Evolutionary conservation across 495 filamentous ascomycete species (phyloP).

Genomic region (Penicillium alfredii): DNA sequence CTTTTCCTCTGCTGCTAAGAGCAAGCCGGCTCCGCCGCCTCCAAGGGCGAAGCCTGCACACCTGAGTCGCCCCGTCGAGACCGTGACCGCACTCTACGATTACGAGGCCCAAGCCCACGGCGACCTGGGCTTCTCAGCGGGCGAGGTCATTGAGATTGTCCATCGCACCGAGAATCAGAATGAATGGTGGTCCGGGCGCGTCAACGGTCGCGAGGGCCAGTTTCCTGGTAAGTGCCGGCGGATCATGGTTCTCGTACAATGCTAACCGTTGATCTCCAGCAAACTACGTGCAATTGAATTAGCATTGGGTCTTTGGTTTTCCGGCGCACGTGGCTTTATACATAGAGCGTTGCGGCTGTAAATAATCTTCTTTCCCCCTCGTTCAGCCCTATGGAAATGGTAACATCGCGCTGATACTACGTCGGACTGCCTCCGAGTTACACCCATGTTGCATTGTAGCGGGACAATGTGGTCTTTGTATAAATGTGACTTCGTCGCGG

Average conservation of each 20-base stretch:
- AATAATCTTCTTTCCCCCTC: slow-evolving; percentile 21
- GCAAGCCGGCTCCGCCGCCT: slow-evolving; percentile 85
- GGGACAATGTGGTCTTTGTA: too few species aligned
- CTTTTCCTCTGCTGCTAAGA: slow-evolving; percentile 61
- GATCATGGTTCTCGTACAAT: neutral
- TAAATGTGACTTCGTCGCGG: too few species aligned
- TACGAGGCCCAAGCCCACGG: slow-evolving; percentile 95
- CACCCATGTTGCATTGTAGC: too few species aligned
- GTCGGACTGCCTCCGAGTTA: too few species aligned
- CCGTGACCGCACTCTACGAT: slow-evolving; percentile 81
- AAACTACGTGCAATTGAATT: slow-evolving; percentile 45
- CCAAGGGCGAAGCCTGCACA: slow-evolving; percentile 83
- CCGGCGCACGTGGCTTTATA: slow-evolving; percentile 15
- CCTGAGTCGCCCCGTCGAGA: slow-evolving; percentile 66
- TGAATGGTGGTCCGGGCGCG: slow-evolving; percentile 90
- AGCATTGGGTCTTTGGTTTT: slow-evolving; percentile 10
- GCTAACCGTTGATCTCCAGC: slow-evolving; percentile 20
- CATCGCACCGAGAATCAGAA: slow-evolving; percentile 78
- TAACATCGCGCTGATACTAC: slow-evolving; percentile 7
- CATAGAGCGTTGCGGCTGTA: slow-evolving; percentile 30
- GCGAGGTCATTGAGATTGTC: slow-evolving; percentile 87
- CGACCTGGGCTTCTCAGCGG: slow-evolving; percentile 84
- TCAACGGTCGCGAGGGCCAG: slow-evolving; percentile 76
- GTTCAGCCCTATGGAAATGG: slow-evolving; percentile 6
- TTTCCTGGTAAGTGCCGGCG: slow-evolving; percentile 72